Percentiles rank a stretch among this genome's conserved stretches.
These are phyloP conservation scores for Tylopilus orsonianus DNA, from an alignment of 1,284 basidiomycete genomes.

Conservation along the genomic window DNA sequence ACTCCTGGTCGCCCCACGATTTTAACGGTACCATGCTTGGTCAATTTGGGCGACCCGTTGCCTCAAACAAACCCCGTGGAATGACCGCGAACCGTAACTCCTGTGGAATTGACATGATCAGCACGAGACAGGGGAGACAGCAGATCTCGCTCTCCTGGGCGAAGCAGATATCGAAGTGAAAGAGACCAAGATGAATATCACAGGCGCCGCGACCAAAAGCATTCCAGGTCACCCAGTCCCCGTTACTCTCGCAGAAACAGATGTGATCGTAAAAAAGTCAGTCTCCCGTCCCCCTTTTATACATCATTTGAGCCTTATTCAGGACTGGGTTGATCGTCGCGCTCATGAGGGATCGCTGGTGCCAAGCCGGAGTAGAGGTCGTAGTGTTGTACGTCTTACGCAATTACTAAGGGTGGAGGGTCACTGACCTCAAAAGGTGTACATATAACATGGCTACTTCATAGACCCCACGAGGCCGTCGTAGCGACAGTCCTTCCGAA, in stretches of 20 bases:
- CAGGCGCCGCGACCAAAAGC: constrained; percentile 12
- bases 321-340: constrained; percentile 14
- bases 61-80: no score
- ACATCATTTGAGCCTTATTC: neutral
- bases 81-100: constrained; percentile 4
- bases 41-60: constrained; percentile 19
- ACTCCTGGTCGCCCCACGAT: constrained; percentile 29
- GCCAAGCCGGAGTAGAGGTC: constrained; percentile 17
- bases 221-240: constrained; percentile 29
- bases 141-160: constrained; percentile 28
- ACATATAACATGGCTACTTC: constrained; percentile 6
- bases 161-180: constrained; percentile 11
- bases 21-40: constrained; percentile 7
- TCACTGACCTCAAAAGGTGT: constrained; percentile 29
- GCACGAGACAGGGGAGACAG: constrained; percentile 19
- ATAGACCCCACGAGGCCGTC: constrained; percentile 25
- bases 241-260: constrained; percentile 6
- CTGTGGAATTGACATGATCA: constrained; percentile 5
- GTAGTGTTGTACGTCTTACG: constrained; percentile 31
- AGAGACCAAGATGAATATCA: constrained; percentile 9
- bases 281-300: neutral
- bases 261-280: constrained; percentile 12
- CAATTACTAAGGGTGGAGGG: neutral
- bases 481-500: constrained; percentile 17
- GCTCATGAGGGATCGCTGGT: constrained; percentile 1